These are phyloP conservation scores for Xanthoparmelia taractica DNA, from an alignment of 495 filamentous ascomycete species.

Conservation along the genomic window DNA sequence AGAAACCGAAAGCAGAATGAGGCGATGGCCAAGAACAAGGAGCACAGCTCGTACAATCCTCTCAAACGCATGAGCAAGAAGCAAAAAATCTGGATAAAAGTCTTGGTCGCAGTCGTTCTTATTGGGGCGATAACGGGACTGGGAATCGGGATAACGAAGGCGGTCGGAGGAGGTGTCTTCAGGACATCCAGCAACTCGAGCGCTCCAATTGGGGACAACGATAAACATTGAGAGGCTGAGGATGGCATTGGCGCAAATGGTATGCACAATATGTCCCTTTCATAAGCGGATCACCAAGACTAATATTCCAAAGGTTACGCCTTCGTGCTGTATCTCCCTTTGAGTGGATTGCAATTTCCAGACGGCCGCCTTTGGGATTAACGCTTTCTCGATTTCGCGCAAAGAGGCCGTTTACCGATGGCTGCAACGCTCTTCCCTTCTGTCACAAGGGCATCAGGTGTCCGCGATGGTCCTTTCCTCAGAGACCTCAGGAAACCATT, in stretches of 20 bases:
- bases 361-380: not conserved
- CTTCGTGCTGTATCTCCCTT: not conserved
- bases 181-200: conserved; percentile 31
- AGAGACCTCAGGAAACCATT: not conserved
- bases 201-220: conserved; percentile 21
- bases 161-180: conserved; percentile 54
- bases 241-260: not conserved
- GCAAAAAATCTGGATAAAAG: conserved; percentile 46
- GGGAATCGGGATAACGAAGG: conserved; percentile 54
- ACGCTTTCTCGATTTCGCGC: not conserved
- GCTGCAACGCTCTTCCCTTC: not conserved
- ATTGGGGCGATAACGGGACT: conserved; percentile 54
- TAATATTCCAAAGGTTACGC: not conserved
- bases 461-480: not conserved
- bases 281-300: not conserved
- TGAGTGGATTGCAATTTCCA: not conserved
- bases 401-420: not conserved
- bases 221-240: not conserved
- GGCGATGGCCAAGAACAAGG: not conserved
- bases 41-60: conserved; percentile 28
- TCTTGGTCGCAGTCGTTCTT: conserved; percentile 47
- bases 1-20: conserved; percentile 9
- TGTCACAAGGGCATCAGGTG: not conserved
- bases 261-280: not conserved
- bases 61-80: conserved; percentile 42